phyloP scores from a whole-genome alignment of 2,329 filamentous ascomycete species.

The Rutstroemia sp. region DNA sequence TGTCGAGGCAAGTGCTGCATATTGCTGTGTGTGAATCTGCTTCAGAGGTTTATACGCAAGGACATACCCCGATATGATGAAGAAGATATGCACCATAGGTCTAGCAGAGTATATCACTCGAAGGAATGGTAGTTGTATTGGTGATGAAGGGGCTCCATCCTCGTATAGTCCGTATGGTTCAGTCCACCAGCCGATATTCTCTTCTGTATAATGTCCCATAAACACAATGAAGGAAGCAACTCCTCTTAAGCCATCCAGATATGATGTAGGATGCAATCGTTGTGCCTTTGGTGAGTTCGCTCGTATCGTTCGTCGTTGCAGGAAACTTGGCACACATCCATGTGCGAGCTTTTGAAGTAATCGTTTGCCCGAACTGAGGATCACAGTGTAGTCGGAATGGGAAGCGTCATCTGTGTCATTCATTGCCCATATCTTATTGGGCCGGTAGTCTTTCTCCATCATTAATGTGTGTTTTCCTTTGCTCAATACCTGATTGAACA shows the following conservation, averaged over 20 bases:
- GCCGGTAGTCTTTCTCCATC: neutral
- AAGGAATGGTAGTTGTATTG: constrained; percentile 39
- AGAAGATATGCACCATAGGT: constrained; percentile 45
- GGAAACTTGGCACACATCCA: constrained; percentile 28
- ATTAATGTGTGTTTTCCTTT: neutral
- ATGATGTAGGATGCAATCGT: constrained; percentile 32
- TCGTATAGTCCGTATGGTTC: constrained; percentile 28
- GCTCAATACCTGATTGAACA: constrained; percentile 4
- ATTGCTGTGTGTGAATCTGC: constrained; percentile 34
- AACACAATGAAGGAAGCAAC: constrained; percentile 42
- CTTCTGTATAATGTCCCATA: constrained; percentile 39
- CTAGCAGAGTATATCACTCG: constrained; percentile 38
- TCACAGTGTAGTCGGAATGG: constrained; percentile 15
- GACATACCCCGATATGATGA: constrained; percentile 43
- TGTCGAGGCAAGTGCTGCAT: constrained; percentile 32
- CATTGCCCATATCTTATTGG: neutral
- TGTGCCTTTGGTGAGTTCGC: constrained; percentile 19
- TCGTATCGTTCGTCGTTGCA: constrained; percentile 26
- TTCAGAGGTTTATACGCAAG: constrained; percentile 39
- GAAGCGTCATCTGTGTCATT: constrained; percentile 3
- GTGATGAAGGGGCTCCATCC: constrained; percentile 30
- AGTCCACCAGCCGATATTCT: constrained; percentile 33
- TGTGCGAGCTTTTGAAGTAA: constrained; percentile 21
- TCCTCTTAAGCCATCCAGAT: constrained; percentile 43
- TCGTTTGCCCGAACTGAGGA: constrained; percentile 17